Evolutionary conservation across 2,329 filamentous ascomycete species (phyloP), one percentile per base, ranked within the genome.

Genomic region (Colletotrichum sp.): DNA sequence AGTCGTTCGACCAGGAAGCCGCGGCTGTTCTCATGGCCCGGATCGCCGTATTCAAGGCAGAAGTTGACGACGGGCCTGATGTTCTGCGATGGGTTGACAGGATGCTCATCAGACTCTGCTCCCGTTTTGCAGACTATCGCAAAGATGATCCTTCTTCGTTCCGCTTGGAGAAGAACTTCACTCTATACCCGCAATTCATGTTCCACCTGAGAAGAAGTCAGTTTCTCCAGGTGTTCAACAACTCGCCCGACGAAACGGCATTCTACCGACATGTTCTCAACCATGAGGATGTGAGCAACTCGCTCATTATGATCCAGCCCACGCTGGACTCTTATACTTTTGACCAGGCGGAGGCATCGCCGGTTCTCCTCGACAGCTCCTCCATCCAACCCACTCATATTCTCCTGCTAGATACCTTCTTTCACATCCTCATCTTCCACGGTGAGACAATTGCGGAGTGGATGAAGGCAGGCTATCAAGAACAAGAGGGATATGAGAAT

Each of bases 391-490:
- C 96, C 12, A 95, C 96, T 27, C 98, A 98, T 76, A 95, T 99
- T 77, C 91, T 99, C 67, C 92, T 99, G 13, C 93, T 99, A 71
- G 97, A 99, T 82, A 99, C 97, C 1, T 99, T 99, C 89, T 99
- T 99, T 91, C 97, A 99, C 85, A 99, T 99, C 77, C 92, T 99
- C 71, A 99, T 99, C 81, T 99, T 99, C 91, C 96, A 99, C 82
- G 97, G 97, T 78, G 96, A 99, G 89, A 99, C 96, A 0, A 95
- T 99, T 85, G 97, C 97, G 1, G 96, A 98, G 84, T 99, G 97
- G 97, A 93, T 96, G 79, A 99, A 99, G 86, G 96, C 96, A 22
- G 97, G 97, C 2, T 99, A 99, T 83, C 97, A 99, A 80, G 96
- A 98, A 3, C 96, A 99, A 85, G 96, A 98, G 83, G 97, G 97